Evolutionary conservation across 169 alveolate genomes (phyloP), one percentile per base, ranked within the genome.

Genomic region (Plasmodium malariae): DNA sequence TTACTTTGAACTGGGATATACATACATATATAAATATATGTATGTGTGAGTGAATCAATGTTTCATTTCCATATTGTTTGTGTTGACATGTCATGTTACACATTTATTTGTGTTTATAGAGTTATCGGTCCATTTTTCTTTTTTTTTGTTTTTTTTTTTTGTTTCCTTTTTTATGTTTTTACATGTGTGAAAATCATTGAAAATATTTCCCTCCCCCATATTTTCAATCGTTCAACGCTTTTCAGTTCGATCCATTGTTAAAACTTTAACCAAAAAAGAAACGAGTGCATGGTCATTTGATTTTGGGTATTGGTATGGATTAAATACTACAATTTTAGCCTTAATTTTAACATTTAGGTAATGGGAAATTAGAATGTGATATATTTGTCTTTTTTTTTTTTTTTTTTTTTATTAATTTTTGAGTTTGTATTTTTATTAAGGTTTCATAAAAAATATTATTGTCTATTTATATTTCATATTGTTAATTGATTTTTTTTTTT

Each of bases 231-330:
- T n/a, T n/a, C n/a, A n/a, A n/a, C 12, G 6, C 26, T 60, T 59
- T 21, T 32, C 70, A 80, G 83, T 80, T 1, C 78, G 90, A 1
- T 80, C 90, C 1, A 80, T 80, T 28, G 57, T 67, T 36, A 68
- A 80, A 54, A 80, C 37, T 3, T 30, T 80, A 24, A 80, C 90
- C 28, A 80, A 80, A 37, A 80, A 80, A 36, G 90, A 80, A 80
- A 80, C 34, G 11, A 37, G 72, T 49, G 62, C 90, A 19, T 88
- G 93, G 85, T 80, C 88, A 21, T 94, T 94, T 74, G 96, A 94
- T 60, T 89, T 94, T 85, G 96, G 96, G 24, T 94, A 92, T 70
- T 94, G 96, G 96, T 94, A 94, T 51, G 96, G 95, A 67, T 94
- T 92, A 88, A 94, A 94, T 80, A 85, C 93, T n/a, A 74, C 96